Percentiles rank a stretch among this genome's conserved stretches.
Conservation (phyloP, 192 early-diverging fungal species). For the Backusella mclennaniae region DNA sequence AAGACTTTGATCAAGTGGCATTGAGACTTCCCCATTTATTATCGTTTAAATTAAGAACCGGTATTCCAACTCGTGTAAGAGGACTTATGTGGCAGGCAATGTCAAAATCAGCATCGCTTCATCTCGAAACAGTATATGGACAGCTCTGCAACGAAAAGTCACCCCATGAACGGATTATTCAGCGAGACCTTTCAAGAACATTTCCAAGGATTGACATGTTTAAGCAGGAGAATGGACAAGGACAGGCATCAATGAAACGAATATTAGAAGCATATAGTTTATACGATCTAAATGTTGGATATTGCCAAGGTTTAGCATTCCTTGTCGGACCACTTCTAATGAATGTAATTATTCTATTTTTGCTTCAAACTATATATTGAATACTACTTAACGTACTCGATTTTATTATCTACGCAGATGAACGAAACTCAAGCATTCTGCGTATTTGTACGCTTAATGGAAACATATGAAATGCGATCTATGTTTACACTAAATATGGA, state of each 20-base stretch:
- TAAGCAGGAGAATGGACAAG: constrained; percentile 73
- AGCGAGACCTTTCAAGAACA: constrained; percentile 88
- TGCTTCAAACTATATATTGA: background rate
- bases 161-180: constrained; percentile 89
- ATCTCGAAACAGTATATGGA: constrained; percentile 80
- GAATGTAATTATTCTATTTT: constrained; percentile 59
- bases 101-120: constrained; percentile 75
- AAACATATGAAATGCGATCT: constrained; percentile 86
- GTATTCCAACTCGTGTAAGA: constrained; percentile 81
- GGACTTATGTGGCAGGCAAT: constrained; percentile 91
- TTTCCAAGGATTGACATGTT: constrained; percentile 92
- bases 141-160: constrained; percentile 72
- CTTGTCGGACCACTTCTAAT: constrained; percentile 90
- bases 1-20: constrained; percentile 69
- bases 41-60: constrained; percentile 65
- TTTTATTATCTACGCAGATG: constrained; percentile 59
- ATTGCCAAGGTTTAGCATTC: constrained; percentile 97
- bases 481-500: constrained; percentile 95
- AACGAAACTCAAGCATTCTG: constrained; percentile 92
- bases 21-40: constrained; percentile 66
- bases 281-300: constrained; percentile 94
- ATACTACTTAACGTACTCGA: no score
- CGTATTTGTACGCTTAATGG: constrained; percentile 91
- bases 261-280: constrained; percentile 92
- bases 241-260: constrained; percentile 84